Conservation (phyloP, 139 green algal species). For the Closterium sp. region DNA sequence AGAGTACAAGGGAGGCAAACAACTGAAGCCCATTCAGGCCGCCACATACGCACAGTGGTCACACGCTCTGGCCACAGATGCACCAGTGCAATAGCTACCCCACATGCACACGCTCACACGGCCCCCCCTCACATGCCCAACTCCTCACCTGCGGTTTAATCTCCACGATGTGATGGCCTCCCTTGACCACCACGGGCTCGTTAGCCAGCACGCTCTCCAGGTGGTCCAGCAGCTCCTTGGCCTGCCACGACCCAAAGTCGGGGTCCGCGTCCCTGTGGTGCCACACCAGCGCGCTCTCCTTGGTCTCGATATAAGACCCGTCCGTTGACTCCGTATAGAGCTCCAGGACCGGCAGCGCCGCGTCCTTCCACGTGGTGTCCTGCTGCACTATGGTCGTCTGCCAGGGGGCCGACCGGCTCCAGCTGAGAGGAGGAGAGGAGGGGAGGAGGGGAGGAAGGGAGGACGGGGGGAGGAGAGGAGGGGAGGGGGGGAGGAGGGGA, state of each 20-base stretch:
- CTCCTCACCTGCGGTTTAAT: constrained; percentile 81
- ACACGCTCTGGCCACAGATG: too few relatives aligned
- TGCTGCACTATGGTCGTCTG: constrained; percentile 17
- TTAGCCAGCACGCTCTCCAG: constrained; percentile 90
- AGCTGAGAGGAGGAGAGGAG: neutral
- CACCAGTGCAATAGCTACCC: too few relatives aligned
- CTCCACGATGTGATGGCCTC: constrained; percentile 76
- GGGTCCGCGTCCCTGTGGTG: constrained; percentile 93
- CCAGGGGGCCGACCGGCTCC: constrained; percentile 4
- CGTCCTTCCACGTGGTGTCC: constrained; percentile 46
- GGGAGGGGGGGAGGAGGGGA: neutral
- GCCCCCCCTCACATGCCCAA: too few relatives aligned
- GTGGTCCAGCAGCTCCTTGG: constrained; percentile 98
- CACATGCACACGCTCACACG: too few relatives aligned
- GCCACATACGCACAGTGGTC: too few relatives aligned
- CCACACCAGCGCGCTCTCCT: constrained; percentile 90
- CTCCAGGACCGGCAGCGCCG: constrained; percentile 57
- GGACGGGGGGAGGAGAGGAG: too few relatives aligned
- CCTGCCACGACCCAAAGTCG: constrained; percentile 94
- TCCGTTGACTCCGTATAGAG: constrained; percentile 92
- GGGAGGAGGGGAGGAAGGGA: neutral
- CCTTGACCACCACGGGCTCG: constrained; percentile 84
- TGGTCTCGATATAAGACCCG: constrained; percentile 86
- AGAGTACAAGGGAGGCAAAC: too few relatives aligned
- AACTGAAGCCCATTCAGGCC: too few relatives aligned